phyloP scores from a whole-genome alignment of 768 basidiomycete species.

The Asterophora lycoperdoides region DNA sequence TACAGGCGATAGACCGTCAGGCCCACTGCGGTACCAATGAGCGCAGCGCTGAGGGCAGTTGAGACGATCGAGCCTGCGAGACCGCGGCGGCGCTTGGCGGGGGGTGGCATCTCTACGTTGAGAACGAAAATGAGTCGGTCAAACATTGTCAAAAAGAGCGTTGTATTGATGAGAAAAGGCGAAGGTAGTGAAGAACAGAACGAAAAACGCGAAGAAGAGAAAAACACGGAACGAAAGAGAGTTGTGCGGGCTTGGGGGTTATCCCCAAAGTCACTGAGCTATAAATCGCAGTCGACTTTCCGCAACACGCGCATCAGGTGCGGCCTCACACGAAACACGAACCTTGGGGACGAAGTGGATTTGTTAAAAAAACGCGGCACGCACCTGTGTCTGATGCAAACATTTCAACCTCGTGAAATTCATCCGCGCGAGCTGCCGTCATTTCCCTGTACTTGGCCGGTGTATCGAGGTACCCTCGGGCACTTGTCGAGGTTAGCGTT shows the following conservation, averaged over 20 bases:
- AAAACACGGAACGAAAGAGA: constrained; percentile 3
- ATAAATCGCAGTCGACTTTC: constrained; percentile 1
- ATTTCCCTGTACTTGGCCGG: constrained; percentile 59
- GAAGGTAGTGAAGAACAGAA: constrained; percentile 3
- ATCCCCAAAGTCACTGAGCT: not conserved
- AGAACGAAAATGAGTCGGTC: constrained; percentile 40
- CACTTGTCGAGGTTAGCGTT: constrained; percentile 50
- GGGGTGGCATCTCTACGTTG: constrained; percentile 68
- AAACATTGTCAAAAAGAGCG: constrained; percentile 21
- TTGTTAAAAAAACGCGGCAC: constrained; percentile 8
- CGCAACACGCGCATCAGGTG: constrained; percentile 9
- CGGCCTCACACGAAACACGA: constrained; percentile 6
- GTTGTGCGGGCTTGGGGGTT: not conserved
- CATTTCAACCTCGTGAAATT: constrained; percentile 19
- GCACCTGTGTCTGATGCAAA: constrained; percentile 17
- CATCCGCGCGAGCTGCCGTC: constrained; percentile 28
- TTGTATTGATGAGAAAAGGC: not conserved
- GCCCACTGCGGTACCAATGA: constrained; percentile 84
- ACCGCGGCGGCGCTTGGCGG: constrained; percentile 75
- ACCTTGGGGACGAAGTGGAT: not conserved
- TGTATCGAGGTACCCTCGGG: constrained; percentile 55
- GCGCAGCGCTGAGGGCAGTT: constrained; percentile 78
- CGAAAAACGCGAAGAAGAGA: constrained; percentile 11
- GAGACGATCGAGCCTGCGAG: constrained; percentile 81
- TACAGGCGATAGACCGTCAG: constrained; percentile 84